These are phyloP conservation scores for Babesia gibsoni DNA, from an alignment of 169 alveolate genomes.

Conservation along the genomic window DNA sequence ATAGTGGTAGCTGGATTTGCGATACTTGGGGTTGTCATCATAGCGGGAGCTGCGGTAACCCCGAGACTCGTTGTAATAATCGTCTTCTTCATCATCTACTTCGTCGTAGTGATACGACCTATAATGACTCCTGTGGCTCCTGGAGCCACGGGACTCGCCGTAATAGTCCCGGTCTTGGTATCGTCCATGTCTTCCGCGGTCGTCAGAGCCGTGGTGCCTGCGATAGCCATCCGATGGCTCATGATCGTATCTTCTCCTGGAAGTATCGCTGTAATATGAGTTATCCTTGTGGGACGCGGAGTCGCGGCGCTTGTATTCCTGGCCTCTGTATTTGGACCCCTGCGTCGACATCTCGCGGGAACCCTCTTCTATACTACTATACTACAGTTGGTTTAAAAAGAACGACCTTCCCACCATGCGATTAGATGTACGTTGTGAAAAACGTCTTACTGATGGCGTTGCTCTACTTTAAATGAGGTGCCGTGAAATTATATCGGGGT, in stretches of 20 bases:
- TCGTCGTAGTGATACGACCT: conserved; percentile 11
- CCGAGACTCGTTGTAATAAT: conserved; percentile 10
- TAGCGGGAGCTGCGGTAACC: conserved; percentile 17
- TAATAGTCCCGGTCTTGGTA: conserved; percentile 12
- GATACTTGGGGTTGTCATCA: conserved; percentile 12
- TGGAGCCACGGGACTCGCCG: background rate
- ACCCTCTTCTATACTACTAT: too few species aligned
- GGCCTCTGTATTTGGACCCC: background rate
- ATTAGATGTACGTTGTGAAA: too few species aligned
- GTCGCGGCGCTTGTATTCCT: conserved; percentile 5
- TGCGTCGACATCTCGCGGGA: background rate
- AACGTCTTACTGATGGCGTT: too few species aligned
- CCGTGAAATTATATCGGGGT: too few species aligned
- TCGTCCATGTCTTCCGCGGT: conserved; percentile 23
- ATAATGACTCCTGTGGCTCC: background rate
- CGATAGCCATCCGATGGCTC: conserved; percentile 14
- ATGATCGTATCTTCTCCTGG: conserved; percentile 11
- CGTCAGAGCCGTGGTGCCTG: conserved; percentile 23
- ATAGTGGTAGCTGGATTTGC: conserved; percentile 13
- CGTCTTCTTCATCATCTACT: background rate
- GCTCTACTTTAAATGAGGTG: too few species aligned
- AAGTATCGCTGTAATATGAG: background rate
- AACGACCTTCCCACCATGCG: too few species aligned
- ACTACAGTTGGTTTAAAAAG: too few species aligned
- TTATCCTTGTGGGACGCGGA: background rate